Evolutionary conservation across 371 early-diverging fungal species (phyloP).

Genomic region (Mortierella sp.): DNA sequence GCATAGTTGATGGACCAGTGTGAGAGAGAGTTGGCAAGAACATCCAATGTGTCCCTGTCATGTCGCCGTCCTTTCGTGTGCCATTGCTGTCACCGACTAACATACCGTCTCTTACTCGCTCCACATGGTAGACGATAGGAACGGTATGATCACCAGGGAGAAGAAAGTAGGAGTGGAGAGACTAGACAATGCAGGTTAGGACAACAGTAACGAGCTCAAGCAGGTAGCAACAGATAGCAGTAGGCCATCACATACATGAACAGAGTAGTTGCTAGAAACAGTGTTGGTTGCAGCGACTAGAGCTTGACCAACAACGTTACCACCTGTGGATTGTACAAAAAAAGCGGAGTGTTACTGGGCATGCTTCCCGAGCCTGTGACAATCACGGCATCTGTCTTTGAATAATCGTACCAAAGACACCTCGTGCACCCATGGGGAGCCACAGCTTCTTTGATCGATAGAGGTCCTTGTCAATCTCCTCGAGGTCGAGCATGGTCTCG

Average conservation of each 20-base stretch:
- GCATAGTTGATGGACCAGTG: not conserved
- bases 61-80: too few species aligned
- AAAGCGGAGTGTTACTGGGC: too few species aligned
- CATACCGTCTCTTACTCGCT: constrained; percentile 68
- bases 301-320: constrained; percentile 90
- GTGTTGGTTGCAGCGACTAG: constrained; percentile 85
- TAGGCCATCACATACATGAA: constrained; percentile 66
- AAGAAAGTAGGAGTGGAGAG: constrained; percentile 82
- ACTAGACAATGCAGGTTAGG: too few species aligned
- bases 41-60: too few species aligned
- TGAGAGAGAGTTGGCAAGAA: too few species aligned
- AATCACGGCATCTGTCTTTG: too few species aligned
- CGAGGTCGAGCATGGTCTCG: constrained; percentile 46
- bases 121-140: constrained; percentile 74
- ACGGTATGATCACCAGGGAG: constrained; percentile 68
- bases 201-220: too few species aligned
- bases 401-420: constrained; percentile 78
- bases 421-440: constrained; percentile 85
- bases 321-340: too few species aligned
- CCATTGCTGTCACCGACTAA: too few species aligned
- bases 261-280: constrained; percentile 71
- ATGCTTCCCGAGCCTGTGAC: not conserved
- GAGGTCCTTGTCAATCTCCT: constrained; percentile 76
- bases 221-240: not conserved
- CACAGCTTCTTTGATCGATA: constrained; percentile 82